Evolutionary conservation across 306 rosid species (phyloP).

Genomic region (Aeschynomene evenia): DNA sequence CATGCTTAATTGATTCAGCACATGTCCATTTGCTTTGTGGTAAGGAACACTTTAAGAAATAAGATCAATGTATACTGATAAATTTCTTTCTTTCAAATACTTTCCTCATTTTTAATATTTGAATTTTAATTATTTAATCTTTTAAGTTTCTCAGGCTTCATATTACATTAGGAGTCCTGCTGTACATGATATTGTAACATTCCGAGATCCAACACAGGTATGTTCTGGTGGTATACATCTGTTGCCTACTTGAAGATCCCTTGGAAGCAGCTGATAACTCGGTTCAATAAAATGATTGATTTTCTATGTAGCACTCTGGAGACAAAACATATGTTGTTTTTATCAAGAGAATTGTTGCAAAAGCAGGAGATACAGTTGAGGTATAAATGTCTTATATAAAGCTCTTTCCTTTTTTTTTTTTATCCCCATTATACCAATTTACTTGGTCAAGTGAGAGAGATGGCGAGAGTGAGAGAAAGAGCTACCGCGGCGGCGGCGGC

Average conservation of each 20-base stretch:
- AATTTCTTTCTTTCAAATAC: neutral
- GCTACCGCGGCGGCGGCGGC: no score
- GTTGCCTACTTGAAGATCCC: constrained; percentile 13
- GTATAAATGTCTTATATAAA: constrained; percentile 31
- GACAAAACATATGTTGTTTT: constrained; percentile 47
- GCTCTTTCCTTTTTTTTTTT: neutral
- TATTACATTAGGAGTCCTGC: constrained; percentile 71
- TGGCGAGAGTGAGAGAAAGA: no score
- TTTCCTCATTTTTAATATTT: no score
- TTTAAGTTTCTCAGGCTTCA: no score
- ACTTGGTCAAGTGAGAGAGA: no score
- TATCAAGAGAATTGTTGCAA: constrained; percentile 88
- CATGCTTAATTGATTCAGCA: constrained; percentile 10
- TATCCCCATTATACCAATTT: neutral
- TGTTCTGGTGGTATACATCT: constrained; percentile 26
- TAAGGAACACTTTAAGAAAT: neutral
- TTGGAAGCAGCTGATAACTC: constrained; percentile 13
- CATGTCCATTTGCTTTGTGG: constrained; percentile 1
- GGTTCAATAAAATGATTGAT: constrained; percentile 29
- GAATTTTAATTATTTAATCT: no score
- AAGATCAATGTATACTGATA: neutral
- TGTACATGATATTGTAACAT: constrained; percentile 65
- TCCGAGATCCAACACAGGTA: constrained; percentile 81
- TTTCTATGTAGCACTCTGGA: constrained; percentile 50
- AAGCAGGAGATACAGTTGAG: constrained; percentile 80